These are phyloP conservation scores for Metarhizium album DNA, from an alignment of 2,329 filamentous ascomycete species.

Conservation along the genomic window DNA sequence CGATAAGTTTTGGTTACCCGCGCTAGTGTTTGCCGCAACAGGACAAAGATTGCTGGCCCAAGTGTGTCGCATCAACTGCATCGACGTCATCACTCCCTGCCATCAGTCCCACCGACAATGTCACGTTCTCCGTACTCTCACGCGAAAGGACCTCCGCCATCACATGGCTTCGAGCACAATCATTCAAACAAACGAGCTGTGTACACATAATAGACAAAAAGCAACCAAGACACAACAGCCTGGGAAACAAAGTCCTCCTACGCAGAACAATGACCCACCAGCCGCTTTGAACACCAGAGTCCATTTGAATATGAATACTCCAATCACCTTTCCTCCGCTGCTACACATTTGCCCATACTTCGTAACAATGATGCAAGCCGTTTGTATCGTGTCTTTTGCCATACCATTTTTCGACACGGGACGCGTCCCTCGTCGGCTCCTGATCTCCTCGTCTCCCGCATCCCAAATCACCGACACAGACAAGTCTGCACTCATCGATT, in stretches of 20 bases:
- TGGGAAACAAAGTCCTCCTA: background rate
- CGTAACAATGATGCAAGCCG: slow-evolving; percentile 1
- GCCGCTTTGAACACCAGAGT: slow-evolving; percentile 1
- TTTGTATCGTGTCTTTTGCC: background rate
- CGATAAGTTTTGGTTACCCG: no score
- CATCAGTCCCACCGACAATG: background rate
- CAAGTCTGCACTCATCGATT: background rate
- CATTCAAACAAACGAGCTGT: background rate
- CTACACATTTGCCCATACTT: slow-evolving; percentile 2
- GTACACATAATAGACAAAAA: background rate
- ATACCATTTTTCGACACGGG: background rate
- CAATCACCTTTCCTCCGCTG: background rate
- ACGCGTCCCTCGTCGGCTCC: background rate
- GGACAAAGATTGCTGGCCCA: no score
- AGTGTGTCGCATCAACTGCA: background rate
- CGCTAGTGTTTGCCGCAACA: no score
- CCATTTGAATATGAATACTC: slow-evolving; percentile 5
- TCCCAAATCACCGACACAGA: background rate
- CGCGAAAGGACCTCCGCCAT: no score
- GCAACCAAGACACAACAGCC: background rate
- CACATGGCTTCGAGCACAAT: background rate
- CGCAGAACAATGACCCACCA: background rate
- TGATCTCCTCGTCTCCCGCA: background rate
- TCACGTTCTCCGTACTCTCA: background rate
- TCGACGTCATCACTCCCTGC: background rate